Evolutionary conservation across 371 early-diverging fungal genomes (phyloP), one percentile per base, ranked within the genome.

Genomic region (Syncephalastrum sp.): DNA sequence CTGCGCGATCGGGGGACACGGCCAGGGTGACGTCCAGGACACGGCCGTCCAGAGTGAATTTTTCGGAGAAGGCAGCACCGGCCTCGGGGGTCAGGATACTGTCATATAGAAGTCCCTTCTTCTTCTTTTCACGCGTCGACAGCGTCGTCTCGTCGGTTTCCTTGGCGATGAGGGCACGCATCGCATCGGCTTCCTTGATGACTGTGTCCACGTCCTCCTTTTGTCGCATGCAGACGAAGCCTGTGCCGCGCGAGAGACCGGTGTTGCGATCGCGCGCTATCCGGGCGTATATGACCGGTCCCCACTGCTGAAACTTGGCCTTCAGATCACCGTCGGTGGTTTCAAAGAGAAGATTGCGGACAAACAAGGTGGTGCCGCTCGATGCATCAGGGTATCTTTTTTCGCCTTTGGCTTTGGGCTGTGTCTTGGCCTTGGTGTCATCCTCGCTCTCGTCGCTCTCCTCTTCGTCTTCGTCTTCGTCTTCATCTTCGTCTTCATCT

Each of bases 331-430:
- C 88, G 65, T 95, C 90, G 10, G 86, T 89, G 1, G 92, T 85
- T 33, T 95, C 96, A 62, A 94, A 97, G 27, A 90, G 79, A 50
- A 97, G 66, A 69, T 97, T 97, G 47, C 96, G 85, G 33, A 97
- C 79, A 70, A 97, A 97, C 27, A 97, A 79, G 3, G 97, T 97
- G 55, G 86, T 83, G 23, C 87, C 90, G 49, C 83, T 85, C 25
- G 77, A 69, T 44, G 75, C 65, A 1, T 72, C 67, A 12, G 83
- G 83, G 17, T 70, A 49, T 33, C 47, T 46, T 48, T 62, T 54
- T 51, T 61, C 66, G 42, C 16, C 53, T 56, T 46, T 45, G 10
- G 15, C 49, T 21, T 54, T 65, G 59, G 47, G 41, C 64, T 68
- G 61, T 14, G 24, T 13, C 38, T 56, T 48, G 10, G 25, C 27